phyloP scores from a whole-genome alignment of 208 protist species.

The Acanthamoeba healyi region DNA sequence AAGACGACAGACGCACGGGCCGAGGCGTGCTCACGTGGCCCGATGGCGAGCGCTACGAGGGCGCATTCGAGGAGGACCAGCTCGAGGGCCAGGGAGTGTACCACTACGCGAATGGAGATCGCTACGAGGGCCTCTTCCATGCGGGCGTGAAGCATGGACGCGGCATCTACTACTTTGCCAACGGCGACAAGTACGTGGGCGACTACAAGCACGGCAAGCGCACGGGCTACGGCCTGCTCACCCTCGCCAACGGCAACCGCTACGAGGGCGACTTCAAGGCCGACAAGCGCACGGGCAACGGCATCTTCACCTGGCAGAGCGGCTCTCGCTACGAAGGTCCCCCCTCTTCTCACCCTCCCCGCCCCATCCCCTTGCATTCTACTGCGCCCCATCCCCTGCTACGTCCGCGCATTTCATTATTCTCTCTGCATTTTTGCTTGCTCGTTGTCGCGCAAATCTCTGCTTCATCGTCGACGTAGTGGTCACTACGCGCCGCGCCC shows the following conservation, averaged over 20 bases:
- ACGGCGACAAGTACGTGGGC: conserved; percentile 49
- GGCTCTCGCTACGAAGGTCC: conserved; percentile 53
- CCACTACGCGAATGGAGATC: conserved; percentile 50
- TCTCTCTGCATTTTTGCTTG: too few relatives aligned
- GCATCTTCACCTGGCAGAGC: conserved; percentile 50
- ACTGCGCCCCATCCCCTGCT: too few relatives aligned
- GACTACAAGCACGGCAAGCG: conserved; percentile 51
- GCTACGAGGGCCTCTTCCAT: conserved; percentile 53
- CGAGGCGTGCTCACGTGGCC: conserved; percentile 11
- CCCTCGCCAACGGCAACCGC: conserved; percentile 57
- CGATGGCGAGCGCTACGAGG: conserved; percentile 63
- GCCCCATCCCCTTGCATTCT: neutral
- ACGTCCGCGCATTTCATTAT: too few relatives aligned
- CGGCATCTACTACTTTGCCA: conserved; percentile 37
- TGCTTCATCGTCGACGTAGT: neutral
- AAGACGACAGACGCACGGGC: conserved; percentile 52
- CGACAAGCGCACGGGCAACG: conserved; percentile 41
- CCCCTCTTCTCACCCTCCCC: neutral
- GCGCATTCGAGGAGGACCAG: conserved; percentile 30
- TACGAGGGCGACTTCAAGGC: conserved; percentile 63
- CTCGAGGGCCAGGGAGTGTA: conserved; percentile 42
- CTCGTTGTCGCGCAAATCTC: too few relatives aligned
- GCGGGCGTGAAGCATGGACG: conserved; percentile 39
- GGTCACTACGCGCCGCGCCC: too few relatives aligned
- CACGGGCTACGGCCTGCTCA: conserved; percentile 45